These are phyloP conservation scores for Aspergillus campestris DNA, from an alignment of 495 filamentous ascomycete species.

Conservation along the genomic window DNA sequence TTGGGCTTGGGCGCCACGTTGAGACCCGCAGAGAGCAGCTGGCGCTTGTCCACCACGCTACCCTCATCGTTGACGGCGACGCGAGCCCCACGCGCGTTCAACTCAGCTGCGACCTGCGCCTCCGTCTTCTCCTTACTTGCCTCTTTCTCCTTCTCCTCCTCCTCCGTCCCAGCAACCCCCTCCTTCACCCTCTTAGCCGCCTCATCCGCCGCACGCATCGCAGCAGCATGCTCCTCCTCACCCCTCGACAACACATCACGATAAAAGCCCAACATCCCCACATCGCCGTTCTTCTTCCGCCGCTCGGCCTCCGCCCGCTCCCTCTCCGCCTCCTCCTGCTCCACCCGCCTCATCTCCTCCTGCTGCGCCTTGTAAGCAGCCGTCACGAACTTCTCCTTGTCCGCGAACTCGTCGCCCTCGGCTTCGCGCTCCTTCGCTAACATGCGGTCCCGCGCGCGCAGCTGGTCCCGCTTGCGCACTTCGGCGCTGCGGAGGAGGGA, in stretches of 20 bases:
- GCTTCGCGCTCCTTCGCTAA: conserved; percentile 81
- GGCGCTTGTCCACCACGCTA: conserved; percentile 86
- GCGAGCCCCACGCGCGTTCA: conserved; percentile 58
- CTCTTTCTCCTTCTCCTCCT: conserved; percentile 21
- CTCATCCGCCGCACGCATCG: conserved; percentile 61
- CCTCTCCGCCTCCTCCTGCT: conserved; percentile 67
- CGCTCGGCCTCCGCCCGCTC: conserved; percentile 63
- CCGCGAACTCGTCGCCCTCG: conserved; percentile 88
- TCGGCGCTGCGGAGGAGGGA: conserved; percentile 73
- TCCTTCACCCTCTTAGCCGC: conserved; percentile 44
- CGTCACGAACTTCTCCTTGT: conserved; percentile 96
- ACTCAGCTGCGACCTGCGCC: conserved; percentile 61
- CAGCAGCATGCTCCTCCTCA: conserved; percentile 64
- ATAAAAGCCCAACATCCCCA: conserved; percentile 84
- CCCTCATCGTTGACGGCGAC: conserved; percentile 88
- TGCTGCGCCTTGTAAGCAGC: conserved; percentile 93
- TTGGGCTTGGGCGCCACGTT: conserved; percentile 66
- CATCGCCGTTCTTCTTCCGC: conserved; percentile 48
- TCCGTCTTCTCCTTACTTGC: conserved; percentile 51
- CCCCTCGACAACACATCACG: conserved; percentile 69
- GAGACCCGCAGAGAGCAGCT: conserved; percentile 78
- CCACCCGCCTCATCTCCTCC: conserved; percentile 65
- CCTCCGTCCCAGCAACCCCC: conserved; percentile 18
- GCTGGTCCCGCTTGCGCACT: conserved; percentile 77
- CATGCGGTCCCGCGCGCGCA: conserved; percentile 80